Percentiles rank a stretch among this genome's conserved stretches.
phyloP scores from a whole-genome alignment of 371 early-diverging fungal species.

The Saksenaea vasiformis region DNA sequence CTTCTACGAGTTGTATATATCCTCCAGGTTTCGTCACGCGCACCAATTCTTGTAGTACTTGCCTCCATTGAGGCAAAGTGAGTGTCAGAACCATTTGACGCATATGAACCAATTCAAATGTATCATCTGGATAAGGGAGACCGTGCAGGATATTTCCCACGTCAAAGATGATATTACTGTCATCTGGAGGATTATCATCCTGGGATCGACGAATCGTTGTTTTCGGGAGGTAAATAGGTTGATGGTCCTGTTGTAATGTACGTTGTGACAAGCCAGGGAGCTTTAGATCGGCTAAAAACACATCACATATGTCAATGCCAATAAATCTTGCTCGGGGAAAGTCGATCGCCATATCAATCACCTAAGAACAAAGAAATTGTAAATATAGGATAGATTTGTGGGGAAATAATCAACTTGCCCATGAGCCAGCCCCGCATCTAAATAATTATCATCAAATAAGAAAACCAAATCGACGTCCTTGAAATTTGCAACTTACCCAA shows the following conservation, averaged over 20 bases:
- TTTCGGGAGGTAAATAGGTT: constrained; percentile 12
- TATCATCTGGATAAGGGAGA: constrained; percentile 31
- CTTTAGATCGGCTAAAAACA: constrained; percentile 37
- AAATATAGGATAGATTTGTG: not conserved
- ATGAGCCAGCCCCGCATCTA: constrained; percentile 34
- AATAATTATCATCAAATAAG: not conserved
- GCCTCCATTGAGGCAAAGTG: constrained; percentile 20
- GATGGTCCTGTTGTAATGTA: not conserved
- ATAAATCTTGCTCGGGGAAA: constrained; percentile 17
- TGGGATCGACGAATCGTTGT: constrained; percentile 39
- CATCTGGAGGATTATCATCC: not conserved
- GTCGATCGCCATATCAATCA: constrained; percentile 35
- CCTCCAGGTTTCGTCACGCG: constrained; percentile 32
- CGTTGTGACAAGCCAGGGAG: constrained; percentile 16
- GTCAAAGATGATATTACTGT: constrained; percentile 26
- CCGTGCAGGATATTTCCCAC: constrained; percentile 17
- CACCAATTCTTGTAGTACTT: constrained; percentile 16
- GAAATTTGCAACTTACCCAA: constrained; percentile 37
- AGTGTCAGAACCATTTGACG: constrained; percentile 17
- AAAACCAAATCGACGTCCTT: too few species aligned
- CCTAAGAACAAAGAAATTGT: not conserved
- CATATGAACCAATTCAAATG: constrained; percentile 37
- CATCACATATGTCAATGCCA: constrained; percentile 21
- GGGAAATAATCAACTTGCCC: constrained; percentile 16
- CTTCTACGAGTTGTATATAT: constrained; percentile 13